Conservation (phyloP, 805 yeast genomes). For the Hermanozyma aechmeae region DNA sequence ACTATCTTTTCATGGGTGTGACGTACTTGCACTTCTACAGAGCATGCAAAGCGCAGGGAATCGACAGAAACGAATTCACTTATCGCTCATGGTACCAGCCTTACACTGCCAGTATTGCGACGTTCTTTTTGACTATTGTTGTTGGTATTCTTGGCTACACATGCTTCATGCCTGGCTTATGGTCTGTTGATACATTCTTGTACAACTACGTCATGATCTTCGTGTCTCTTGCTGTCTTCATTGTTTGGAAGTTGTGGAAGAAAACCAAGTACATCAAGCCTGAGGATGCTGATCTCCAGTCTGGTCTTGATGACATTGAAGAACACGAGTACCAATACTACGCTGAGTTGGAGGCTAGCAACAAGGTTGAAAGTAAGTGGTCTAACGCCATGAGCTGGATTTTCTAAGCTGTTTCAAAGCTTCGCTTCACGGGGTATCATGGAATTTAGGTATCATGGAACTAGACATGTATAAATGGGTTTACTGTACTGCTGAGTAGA, state of each 20-base stretch:
- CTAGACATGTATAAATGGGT: no score
- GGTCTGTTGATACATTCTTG: slow-evolving; percentile 55
- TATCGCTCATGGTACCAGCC: slow-evolving; percentile 37
- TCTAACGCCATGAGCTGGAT: no score
- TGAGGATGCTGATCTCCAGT: slow-evolving; percentile 35
- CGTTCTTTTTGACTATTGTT: slow-evolving; percentile 21
- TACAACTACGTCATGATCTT: slow-evolving; percentile 70
- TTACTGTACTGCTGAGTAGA: no score
- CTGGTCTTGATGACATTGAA: slow-evolving; percentile 39
- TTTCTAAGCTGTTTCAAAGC: no score
- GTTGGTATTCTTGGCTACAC: slow-evolving; percentile 59
- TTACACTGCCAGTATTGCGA: slow-evolving; percentile 24
- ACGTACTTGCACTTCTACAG: slow-evolving; percentile 13
- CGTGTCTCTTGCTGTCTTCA: slow-evolving; percentile 20
- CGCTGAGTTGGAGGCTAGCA: slow-evolving; percentile 24
- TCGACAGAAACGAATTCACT: slow-evolving; percentile 27
- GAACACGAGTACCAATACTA: slow-evolving; percentile 38
- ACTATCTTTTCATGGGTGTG: slow-evolving; percentile 11
- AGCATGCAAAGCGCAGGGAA: slow-evolving; percentile 13
- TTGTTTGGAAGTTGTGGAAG: slow-evolving; percentile 28
- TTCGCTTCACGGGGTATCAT: no score
- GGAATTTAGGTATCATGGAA: no score
- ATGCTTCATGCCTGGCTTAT: slow-evolving; percentile 57
- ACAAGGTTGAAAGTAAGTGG: no score
- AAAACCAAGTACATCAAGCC: slow-evolving; percentile 30